These are phyloP conservation scores for Pouteria glomerata DNA, from an alignment of 148 eudicot species.

Conservation along the genomic window DNA sequence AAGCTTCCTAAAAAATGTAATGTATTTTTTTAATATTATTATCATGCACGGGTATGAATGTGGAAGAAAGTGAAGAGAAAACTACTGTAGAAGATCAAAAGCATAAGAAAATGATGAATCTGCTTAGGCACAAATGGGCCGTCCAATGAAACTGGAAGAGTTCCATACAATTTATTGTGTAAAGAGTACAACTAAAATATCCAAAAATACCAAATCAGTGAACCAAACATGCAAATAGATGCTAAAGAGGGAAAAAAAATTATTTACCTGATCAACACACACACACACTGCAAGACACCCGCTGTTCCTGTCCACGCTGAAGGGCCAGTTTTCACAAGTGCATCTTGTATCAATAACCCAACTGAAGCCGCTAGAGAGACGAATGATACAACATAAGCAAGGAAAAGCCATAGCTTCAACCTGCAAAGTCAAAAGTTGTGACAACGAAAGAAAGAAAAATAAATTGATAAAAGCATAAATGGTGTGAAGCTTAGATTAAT, in stretches of 20 bases:
- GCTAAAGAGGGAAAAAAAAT: neutral
- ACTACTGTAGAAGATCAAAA: neutral
- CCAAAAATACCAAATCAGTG: neutral
- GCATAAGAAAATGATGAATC: neutral
- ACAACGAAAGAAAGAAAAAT: neutral
- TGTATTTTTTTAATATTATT: too few relatives aligned
- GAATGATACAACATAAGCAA: constrained; percentile 86
- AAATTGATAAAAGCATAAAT: neutral
- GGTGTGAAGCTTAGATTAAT: neutral
- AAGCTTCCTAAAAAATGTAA: neutral
- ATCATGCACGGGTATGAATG: neutral
- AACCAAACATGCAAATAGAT: neutral
- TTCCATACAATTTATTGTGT: neutral
- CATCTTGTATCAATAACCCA: constrained; percentile 84
- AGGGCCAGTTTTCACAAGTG: constrained; percentile 66
- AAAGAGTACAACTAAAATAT: too few relatives aligned
- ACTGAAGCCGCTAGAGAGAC: constrained; percentile 95
- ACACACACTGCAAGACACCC: constrained; percentile 91
- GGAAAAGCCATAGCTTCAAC: constrained; percentile 95
- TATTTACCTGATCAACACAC: constrained; percentile 70
- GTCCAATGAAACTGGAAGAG: neutral
- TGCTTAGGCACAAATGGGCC: neutral
- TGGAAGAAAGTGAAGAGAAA: neutral
- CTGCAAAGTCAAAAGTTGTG: constrained; percentile 37
- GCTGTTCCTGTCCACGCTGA: constrained; percentile 95